phyloP scores from a whole-genome alignment of 208 protist species.

The Trypanosoma cruzi region DNA sequence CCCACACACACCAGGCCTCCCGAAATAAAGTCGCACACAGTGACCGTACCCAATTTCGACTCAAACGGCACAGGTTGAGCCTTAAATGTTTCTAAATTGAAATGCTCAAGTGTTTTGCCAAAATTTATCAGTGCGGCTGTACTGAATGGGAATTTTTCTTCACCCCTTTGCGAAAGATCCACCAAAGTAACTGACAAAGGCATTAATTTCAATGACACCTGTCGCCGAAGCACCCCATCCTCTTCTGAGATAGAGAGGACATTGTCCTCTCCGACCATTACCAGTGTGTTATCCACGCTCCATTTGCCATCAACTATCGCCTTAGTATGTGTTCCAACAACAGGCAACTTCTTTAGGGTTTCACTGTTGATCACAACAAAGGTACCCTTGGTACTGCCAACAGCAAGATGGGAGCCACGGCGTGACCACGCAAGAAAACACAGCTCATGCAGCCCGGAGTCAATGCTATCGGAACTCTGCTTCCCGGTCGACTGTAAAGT shows the following conservation, averaged over 20 bases:
- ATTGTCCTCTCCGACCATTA: slow-evolving; percentile 88
- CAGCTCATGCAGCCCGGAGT: slow-evolving; percentile 91
- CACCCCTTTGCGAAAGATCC: slow-evolving; percentile 18
- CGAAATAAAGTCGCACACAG: slow-evolving; percentile 32
- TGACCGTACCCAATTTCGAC: slow-evolving; percentile 65
- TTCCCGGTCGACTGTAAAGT: slow-evolving; percentile 83
- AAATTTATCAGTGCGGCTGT: slow-evolving; percentile 69
- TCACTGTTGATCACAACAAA: slow-evolving; percentile 94
- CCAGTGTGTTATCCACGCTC: slow-evolving; percentile 72
- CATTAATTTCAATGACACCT: slow-evolving; percentile 41
- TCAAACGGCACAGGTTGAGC: slow-evolving; percentile 71
- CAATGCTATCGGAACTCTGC: slow-evolving; percentile 67
- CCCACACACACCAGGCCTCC: slow-evolving; percentile 51
- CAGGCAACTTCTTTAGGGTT: slow-evolving; percentile 88
- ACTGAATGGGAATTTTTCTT: slow-evolving; percentile 26
- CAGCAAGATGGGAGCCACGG: slow-evolving; percentile 68
- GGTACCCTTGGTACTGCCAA: slow-evolving; percentile 92
- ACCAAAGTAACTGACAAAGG: slow-evolving; percentile 69
- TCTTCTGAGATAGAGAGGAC: slow-evolving; percentile 85
- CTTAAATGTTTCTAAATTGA: slow-evolving; percentile 51
- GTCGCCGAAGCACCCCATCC: slow-evolving; percentile 74
- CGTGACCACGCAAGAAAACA: slow-evolving; percentile 90
- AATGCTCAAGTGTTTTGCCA: slow-evolving; percentile 49
- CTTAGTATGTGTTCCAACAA: slow-evolving; percentile 90
- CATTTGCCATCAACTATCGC: slow-evolving; percentile 91